Conservation (phyloP, 306 rosid species). For the Crataegus laevigata region DNA sequence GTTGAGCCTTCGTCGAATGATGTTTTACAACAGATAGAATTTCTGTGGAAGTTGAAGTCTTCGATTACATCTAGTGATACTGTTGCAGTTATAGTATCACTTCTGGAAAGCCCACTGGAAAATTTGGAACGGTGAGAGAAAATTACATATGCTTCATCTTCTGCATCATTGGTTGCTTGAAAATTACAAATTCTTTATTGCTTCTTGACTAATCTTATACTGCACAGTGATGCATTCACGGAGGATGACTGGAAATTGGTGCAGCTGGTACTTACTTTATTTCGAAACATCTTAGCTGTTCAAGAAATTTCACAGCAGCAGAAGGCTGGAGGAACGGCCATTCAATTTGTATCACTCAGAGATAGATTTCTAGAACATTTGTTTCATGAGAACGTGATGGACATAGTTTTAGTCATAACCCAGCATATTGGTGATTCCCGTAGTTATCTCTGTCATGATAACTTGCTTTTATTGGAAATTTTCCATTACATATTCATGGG, state of each 20-base stretch:
- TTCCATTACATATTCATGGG: conserved; percentile 64
- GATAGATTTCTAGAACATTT: conserved; percentile 73
- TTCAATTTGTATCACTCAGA: conserved; percentile 59
- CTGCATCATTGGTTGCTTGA: neutral
- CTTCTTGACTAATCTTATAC: conserved; percentile 2
- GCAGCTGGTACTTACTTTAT: conserved; percentile 78
- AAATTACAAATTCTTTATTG: neutral
- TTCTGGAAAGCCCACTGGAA: conserved; percentile 76
- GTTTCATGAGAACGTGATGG: conserved; percentile 85
- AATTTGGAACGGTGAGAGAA: conserved; percentile 67
- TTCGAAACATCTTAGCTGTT: conserved; percentile 73
- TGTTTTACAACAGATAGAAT: conserved; percentile 68
- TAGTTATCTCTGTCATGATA: conserved; percentile 73
- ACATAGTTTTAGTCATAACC: conserved; percentile 63
- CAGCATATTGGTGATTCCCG: conserved; percentile 58
- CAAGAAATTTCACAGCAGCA: conserved; percentile 80
- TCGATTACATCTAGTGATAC: conserved; percentile 58
- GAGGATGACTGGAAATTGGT: conserved; percentile 97
- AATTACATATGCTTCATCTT: conserved; percentile 4
- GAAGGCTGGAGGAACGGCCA: conserved; percentile 61
- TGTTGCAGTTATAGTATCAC: conserved; percentile 49
- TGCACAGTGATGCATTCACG: conserved; percentile 56
- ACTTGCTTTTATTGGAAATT: conserved; percentile 83
- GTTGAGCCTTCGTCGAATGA: conserved; percentile 67
- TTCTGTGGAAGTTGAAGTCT: conserved; percentile 75